Evolutionary conservation across 139 green algal species (phyloP).

Genomic region (Coelastrella sp.): DNA sequence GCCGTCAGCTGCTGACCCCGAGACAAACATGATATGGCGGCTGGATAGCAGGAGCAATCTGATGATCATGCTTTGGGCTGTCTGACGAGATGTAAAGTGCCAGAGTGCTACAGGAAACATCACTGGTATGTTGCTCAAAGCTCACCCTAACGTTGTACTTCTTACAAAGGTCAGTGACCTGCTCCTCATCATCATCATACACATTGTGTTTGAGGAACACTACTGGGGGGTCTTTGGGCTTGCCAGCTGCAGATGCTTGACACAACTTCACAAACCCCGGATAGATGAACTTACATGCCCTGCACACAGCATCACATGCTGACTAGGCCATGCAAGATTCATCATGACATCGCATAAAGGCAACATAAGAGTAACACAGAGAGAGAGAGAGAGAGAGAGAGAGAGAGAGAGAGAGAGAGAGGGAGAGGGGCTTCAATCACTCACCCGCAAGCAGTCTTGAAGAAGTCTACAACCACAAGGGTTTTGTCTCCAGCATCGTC

Average conservation of each 20-base stretch:
- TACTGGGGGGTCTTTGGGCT: not conserved
- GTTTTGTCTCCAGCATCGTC: not conserved
- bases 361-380: no score
- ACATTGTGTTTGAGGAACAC: slow-evolving; percentile 42
- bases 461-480: slow-evolving; percentile 33
- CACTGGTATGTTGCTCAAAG: not conserved
- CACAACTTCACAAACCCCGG: slow-evolving; percentile 36
- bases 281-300: slow-evolving; percentile 30
- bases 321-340: no score
- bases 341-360: no score
- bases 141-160: slow-evolving; percentile 35
- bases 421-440: not conserved
- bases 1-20: no score
- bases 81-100: no score
- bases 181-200: slow-evolving; percentile 27
- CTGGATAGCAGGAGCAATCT: no score
- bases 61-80: no score
- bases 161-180: slow-evolving; percentile 11
- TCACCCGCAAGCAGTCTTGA: slow-evolving; percentile 30
- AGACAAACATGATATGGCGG: no score
- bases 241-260: not conserved
- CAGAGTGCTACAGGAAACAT: not conserved
- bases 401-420: no score
- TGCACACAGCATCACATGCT: no score
- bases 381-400: no score